Conservation (phyloP, 495 filamentous ascomycete genomes). For the Podospora anserina region DNA sequence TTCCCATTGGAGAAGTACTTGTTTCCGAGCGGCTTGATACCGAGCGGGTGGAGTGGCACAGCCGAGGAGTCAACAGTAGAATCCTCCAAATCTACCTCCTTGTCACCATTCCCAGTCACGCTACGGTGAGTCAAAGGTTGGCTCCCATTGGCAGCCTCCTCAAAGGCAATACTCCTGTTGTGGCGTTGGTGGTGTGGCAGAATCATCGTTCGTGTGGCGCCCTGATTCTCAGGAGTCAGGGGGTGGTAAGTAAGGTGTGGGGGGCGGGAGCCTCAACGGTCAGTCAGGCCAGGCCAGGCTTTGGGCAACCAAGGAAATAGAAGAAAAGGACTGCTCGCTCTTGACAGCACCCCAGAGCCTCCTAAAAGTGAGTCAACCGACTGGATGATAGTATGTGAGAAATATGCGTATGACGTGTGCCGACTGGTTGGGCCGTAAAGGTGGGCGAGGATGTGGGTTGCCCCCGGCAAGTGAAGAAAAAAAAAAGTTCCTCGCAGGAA, state of each 20-base stretch:
- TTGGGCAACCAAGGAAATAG: not conserved
- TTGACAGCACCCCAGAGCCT: not conserved
- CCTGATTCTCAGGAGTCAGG: not conserved
- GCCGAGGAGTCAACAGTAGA: constrained; percentile 23
- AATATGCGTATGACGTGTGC: not conserved
- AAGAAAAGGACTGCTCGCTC: not conserved
- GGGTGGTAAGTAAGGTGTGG: not conserved
- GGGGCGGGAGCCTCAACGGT: not conserved
- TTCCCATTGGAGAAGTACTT: constrained; percentile 59
- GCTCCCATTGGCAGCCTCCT: constrained; percentile 18
- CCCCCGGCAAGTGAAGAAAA: not conserved
- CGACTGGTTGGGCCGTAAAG: not conserved
- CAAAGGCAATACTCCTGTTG: constrained; percentile 9
- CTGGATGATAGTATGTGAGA: not conserved
- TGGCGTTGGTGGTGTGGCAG: constrained; percentile 25
- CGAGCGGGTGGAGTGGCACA: constrained; percentile 78
- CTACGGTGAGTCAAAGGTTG: constrained; percentile 24
- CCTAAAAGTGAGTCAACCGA: not conserved
- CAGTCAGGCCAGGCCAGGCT: too few relatives aligned
- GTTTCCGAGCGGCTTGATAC: constrained; percentile 87
- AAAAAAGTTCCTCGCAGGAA: not conserved
- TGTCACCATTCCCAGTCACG: constrained; percentile 11
- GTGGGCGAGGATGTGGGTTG: not conserved
- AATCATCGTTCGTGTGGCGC: constrained; percentile 19
- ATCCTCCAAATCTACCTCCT: constrained; percentile 11